Percentiles rank a stretch among this genome's conserved stretches.
Conservation (phyloP, 23 red algal genomes). For the Cyanidiococcus yangmingshanensis region DNA sequence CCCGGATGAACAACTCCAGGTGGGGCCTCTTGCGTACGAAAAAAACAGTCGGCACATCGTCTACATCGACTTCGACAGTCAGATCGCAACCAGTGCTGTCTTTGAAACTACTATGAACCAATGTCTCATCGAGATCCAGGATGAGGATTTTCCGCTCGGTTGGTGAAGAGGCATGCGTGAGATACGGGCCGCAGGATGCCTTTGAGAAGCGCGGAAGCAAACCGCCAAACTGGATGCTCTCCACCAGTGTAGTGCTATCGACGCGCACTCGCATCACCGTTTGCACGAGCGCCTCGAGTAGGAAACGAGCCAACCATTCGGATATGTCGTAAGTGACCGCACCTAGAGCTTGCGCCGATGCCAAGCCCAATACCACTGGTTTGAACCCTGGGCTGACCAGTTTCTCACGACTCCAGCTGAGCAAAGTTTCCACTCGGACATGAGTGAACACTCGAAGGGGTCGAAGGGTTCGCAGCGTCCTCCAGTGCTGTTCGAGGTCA, state of each 20-base stretch:
- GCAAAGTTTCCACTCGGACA: too few species aligned
- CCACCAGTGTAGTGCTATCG: slow-evolving; percentile 2
- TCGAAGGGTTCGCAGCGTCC: too few species aligned
- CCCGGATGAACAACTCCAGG: slow-evolving; percentile 55
- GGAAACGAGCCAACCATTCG: background rate
- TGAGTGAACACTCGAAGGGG: too few species aligned
- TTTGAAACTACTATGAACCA: slow-evolving; percentile 58
- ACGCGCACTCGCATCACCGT: background rate
- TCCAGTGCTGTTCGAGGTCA: too few species aligned
- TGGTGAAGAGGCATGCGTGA: background rate
- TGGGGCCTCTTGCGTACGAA: slow-evolving; percentile 61
- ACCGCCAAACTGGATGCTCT: slow-evolving; percentile 10
- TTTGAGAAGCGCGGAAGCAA: background rate
- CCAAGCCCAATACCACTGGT: background rate
- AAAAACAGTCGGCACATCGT: slow-evolving; percentile 41
- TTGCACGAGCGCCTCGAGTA: background rate
- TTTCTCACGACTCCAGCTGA: background rate
- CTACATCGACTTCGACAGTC: slow-evolving; percentile 37
- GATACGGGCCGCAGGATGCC: slow-evolving; percentile 10
- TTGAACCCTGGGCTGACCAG: background rate
- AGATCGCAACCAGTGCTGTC: slow-evolving; percentile 34
- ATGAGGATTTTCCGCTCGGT: slow-evolving; percentile 48
- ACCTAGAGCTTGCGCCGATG: background rate
- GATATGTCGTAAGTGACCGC: background rate
- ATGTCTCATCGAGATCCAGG: slow-evolving; percentile 87